Evolutionary conservation across 495 filamentous ascomycete genomes (phyloP).

Genomic region (Penicillium simplicissimum): DNA sequence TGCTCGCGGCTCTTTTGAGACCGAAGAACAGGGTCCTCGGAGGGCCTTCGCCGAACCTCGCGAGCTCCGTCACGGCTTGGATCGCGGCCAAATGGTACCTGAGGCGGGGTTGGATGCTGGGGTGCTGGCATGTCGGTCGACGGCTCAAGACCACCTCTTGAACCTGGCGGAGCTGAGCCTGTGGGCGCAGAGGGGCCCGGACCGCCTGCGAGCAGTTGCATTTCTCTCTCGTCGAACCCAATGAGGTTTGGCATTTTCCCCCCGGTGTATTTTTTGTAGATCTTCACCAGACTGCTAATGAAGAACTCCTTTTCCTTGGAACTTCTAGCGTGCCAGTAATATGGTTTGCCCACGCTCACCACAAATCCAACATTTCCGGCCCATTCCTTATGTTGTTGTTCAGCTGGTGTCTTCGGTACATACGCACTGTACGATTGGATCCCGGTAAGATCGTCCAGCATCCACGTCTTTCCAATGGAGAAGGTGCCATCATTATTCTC

Average conservation of each 20-base stretch:
- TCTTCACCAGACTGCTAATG: slow-evolving; percentile 90
- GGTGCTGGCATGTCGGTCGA: slow-evolving; percentile 40
- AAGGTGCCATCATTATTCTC: slow-evolving; percentile 93
- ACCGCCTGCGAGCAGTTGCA: slow-evolving; percentile 64
- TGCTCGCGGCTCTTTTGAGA: slow-evolving; percentile 50
- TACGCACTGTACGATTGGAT: slow-evolving; percentile 76
- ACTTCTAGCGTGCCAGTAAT: slow-evolving; percentile 93
- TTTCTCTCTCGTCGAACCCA: slow-evolving; percentile 80
- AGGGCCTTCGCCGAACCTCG: slow-evolving; percentile 36
- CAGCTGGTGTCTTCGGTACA: slow-evolving; percentile 50
- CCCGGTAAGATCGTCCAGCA: slow-evolving; percentile 77
- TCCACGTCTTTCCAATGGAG: slow-evolving; percentile 98
- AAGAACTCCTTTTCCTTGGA: slow-evolving; percentile 98
- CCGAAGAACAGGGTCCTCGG: slow-evolving; percentile 44
- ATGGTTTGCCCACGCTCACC: slow-evolving; percentile 89
- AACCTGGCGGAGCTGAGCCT: slow-evolving; percentile 33
- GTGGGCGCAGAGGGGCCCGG: slow-evolving; percentile 34
- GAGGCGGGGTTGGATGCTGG: slow-evolving; percentile 10
- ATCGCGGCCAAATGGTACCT: slow-evolving; percentile 31
- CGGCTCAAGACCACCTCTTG: slow-evolving; percentile 34
- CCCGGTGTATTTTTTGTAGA: slow-evolving; percentile 92
- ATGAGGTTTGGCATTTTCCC: slow-evolving; percentile 76
- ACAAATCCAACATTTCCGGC: slow-evolving; percentile 79
- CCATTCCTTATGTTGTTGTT: slow-evolving; percentile 71
- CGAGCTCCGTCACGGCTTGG: slow-evolving; percentile 42